These are phyloP conservation scores for Paecilomyces formosus DNA, from an alignment of 2,329 filamentous ascomycete genomes.

Conservation along the genomic window DNA sequence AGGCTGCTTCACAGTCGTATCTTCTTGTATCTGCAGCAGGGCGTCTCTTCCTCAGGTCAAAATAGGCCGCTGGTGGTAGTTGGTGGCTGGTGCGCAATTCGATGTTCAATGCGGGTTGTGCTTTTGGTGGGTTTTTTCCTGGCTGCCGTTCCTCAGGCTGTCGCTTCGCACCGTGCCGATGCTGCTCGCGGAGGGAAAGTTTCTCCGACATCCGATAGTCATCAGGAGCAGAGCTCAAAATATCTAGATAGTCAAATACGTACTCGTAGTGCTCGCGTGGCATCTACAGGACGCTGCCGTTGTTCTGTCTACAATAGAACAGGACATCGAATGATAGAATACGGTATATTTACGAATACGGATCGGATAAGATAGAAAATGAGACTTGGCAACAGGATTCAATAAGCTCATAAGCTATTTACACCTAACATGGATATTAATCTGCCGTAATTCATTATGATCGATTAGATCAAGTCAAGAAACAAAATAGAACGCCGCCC, in stretches of 20 bases:
- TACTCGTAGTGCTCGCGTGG: too few species aligned
- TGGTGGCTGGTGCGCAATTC: conserved; percentile 7
- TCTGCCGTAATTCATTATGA: not conserved
- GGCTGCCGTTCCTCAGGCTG: not conserved
- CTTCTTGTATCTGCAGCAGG: conserved; percentile 2
- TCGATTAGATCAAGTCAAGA: not conserved
- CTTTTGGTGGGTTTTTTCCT: conserved; percentile 18
- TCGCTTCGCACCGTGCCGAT: conserved; percentile 1
- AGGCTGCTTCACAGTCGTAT: not conserved
- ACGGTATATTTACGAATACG: too few species aligned
- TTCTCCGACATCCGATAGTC: conserved; percentile 4
- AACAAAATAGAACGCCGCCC: not conserved
- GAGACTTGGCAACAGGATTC: not conserved
- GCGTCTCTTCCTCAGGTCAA: conserved; percentile 5
- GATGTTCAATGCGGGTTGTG: conserved; percentile 3
- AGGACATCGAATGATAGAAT: too few species aligned
- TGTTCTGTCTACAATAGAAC: too few species aligned
- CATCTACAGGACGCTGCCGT: not conserved
- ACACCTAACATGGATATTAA: not conserved
- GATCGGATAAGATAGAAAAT: not conserved
- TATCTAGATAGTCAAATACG: too few species aligned
- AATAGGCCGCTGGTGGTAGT: conserved; percentile 4
- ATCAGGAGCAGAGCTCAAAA: too few species aligned
- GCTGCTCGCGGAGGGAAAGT: conserved; percentile 1
- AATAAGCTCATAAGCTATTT: not conserved